phyloP scores from a whole-genome alignment of 2,329 filamentous ascomycete species.

The Pyrenophora graminea region DNA sequence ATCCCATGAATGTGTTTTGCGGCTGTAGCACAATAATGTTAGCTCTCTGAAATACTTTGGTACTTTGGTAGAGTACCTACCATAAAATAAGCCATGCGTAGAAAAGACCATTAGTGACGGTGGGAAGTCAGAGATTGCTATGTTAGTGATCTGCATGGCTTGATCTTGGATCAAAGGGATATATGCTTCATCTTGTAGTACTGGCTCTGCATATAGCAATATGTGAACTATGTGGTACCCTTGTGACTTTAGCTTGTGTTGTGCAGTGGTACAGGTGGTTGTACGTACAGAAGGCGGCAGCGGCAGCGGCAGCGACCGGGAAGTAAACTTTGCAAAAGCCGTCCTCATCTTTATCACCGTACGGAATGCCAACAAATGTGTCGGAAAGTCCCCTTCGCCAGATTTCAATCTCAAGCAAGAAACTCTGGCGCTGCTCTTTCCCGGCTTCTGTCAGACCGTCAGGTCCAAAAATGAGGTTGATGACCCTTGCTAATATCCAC shows the following conservation, averaged over 20 bases:
- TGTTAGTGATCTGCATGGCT: conserved; percentile 35
- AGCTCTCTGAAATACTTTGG: conserved; percentile 1
- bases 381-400: conserved; percentile 35
- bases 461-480: conserved; percentile 34
- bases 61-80: conserved; percentile 12
- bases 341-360: conserved; percentile 37
- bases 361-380: conserved; percentile 39
- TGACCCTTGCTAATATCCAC: conserved; percentile 40
- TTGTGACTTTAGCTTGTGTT: neutral
- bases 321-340: conserved; percentile 41
- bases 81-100: conserved; percentile 39
- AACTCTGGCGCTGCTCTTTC: conserved; percentile 23
- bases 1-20: conserved; percentile 42
- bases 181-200: conserved; percentile 32
- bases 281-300: conserved; percentile 32
- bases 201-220: conserved; percentile 39
- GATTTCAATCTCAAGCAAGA: conserved; percentile 34
- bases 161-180: conserved; percentile 36
- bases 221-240: conserved; percentile 41
- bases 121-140: conserved; percentile 41
- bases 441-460: conserved; percentile 20
- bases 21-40: conserved; percentile 19
- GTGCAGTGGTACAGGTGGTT: neutral
- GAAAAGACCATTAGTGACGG: conserved; percentile 39
- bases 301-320: conserved; percentile 35